Conservation (phyloP, 768 basidiomycete genomes). For the Termitomyces sp. region DNA sequence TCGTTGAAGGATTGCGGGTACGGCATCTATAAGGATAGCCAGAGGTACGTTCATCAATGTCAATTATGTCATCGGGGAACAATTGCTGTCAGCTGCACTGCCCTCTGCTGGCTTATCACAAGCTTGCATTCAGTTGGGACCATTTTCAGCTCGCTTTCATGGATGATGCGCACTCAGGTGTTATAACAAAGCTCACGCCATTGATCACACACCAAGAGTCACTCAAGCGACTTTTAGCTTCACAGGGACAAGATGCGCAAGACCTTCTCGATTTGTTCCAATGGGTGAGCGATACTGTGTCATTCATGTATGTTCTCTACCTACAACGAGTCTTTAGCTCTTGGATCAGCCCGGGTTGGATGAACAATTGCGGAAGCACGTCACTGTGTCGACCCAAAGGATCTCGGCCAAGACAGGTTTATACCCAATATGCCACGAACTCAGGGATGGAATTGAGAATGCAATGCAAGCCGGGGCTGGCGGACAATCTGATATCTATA, state of each 20-base stretch:
- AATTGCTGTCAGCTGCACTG: neutral
- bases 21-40: too few species aligned
- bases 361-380: neutral
- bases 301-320: neutral
- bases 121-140: neutral
- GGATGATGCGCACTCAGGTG: neutral
- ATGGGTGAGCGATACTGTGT: neutral
- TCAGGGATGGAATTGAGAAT: neutral
- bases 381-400: neutral
- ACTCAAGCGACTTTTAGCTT: neutral
- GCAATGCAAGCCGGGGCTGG: neutral
- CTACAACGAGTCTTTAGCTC: neutral
- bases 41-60: too few species aligned
- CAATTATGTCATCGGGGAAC: too few species aligned
- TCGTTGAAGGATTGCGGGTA: too few species aligned
- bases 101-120: neutral
- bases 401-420: neutral
- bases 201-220: neutral
- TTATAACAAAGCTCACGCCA: neutral
- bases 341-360: neutral
- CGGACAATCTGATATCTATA: constrained; percentile 2
- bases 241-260: neutral
- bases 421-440: neutral
- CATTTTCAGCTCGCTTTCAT: neutral
- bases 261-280: neutral